Evolutionary conservation across 352 stramenopile genomes (phyloP).

Genomic region (Globisporangium yorkense): DNA sequence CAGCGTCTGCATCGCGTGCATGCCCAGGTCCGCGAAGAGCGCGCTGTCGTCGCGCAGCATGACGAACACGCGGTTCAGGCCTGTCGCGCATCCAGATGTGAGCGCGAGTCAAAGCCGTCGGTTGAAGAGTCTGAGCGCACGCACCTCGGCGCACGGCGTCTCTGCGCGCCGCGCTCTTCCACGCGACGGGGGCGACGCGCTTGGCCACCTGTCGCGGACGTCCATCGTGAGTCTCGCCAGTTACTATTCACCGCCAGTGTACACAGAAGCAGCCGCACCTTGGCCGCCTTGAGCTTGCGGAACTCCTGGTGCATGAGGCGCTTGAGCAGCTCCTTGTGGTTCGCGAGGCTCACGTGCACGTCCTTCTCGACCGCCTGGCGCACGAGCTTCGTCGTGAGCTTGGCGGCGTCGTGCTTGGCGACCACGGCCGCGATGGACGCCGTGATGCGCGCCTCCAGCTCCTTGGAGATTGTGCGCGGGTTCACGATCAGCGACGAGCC

Average conservation of each 20-base stretch:
- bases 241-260: not conserved
- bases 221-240: not conserved
- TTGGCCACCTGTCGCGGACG: slow-evolving; percentile 33
- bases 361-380: slow-evolving; percentile 82
- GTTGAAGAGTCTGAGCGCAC: not conserved
- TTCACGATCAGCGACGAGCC: slow-evolving; percentile 68
- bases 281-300: slow-evolving; percentile 67
- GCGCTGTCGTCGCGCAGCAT: slow-evolving; percentile 20
- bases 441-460: slow-evolving; percentile 78
- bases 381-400: slow-evolving; percentile 76
- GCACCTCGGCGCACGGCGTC: slow-evolving; percentile 38
- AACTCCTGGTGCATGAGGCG: slow-evolving; percentile 84
- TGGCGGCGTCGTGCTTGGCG: slow-evolving; percentile 49
- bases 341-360: slow-evolving; percentile 77
- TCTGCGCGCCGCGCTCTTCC: slow-evolving; percentile 45
- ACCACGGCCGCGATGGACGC: slow-evolving; percentile 63
- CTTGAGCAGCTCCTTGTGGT: slow-evolving; percentile 88
- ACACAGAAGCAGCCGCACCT: slow-evolving; percentile 17
- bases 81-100: slow-evolving; percentile 1
- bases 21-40: slow-evolving; percentile 18
- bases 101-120: not conserved
- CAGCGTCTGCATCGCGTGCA: slow-evolving; percentile 63
- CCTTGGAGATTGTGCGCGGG: slow-evolving; percentile 73
- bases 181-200: slow-evolving; percentile 41
- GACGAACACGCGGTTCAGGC: slow-evolving; percentile 34